Evolutionary conservation across 768 basidiomycete species (phyloP), one percentile per base, ranked within the genome.

Genomic region (Leccinum arenicola): DNA sequence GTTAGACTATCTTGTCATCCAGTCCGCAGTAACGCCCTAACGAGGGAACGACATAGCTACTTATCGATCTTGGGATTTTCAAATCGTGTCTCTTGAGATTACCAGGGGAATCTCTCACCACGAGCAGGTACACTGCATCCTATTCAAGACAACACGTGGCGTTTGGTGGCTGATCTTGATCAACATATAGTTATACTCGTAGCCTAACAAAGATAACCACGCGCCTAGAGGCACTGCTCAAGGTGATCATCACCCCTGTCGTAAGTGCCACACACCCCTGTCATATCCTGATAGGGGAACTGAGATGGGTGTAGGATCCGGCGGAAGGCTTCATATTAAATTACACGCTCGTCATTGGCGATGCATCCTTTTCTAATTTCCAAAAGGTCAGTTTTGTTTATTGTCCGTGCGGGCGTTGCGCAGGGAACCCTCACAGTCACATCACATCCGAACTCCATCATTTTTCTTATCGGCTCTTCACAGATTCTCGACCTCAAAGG

Each of bases 401-500:
- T 14, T 14, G 31, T 17, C 40, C 54, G 48, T 40, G 38, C 17
- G n/a, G 43, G 43, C 10, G 11, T 45, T n/a, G 40, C 40, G 40
- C n/a, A 11, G 43, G 43, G 19, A 19, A 45, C 43, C 43, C n/a
- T 45, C 11, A 11, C 43, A 19, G 19, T 45, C 43, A 6, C 43
- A 12, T 45, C 29, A 29, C 29, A 29, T 29, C 29, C 29, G 29
- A 29, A 29, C 29, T 29, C 9, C 29, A 29, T 9, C 9, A 0
- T 29, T 9, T 0, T 29, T 29, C 29, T 29, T 29, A 29, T 29
- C 29, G 29, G 29, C 29, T 29, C 29, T 29, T 29, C 29, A 45
- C 43, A 97, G 95, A 92, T 98, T 55, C 82, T 98, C 17, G 95
- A 98, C 73, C 81, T 98, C 52, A 97, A 97, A 73, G 97, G 97